Evolutionary conservation across 2,329 filamentous ascomycete genomes (phyloP), one percentile per base, ranked within the genome.

Genomic region (Aspergillus pseudoglaucus): DNA sequence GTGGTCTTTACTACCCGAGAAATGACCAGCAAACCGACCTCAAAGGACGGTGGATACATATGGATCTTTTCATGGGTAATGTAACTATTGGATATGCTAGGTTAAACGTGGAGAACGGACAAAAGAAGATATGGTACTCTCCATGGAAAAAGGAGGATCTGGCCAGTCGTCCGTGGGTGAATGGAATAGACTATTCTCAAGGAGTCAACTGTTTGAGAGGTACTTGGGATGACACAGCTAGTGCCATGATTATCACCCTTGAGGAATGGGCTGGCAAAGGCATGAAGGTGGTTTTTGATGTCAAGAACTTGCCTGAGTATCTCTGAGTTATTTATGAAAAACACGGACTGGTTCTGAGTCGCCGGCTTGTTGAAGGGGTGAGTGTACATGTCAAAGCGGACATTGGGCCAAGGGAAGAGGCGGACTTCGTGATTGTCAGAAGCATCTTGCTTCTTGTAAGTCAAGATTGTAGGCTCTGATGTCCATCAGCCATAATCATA

Each of bases 1-100:
- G 22, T 6, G 22, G 22, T 22, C 22, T 22, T 22, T 22, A 22
- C 22, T 22, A 22, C 22, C 22, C 22, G 4, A 22, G 22, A 22
- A 22, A 22, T 22, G 22, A 22, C 22, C 22, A 22, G 22, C 22
- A 22, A 22, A 22, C 22, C 22, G 22, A 22, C 22, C 22, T 22
- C 22, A 5, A 22, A 22, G 22, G 22, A 22, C 22, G 22, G 22
- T 22, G 6, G 22, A 22, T 22, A 5, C 22, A 48, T 17, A 49
- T 69, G 47, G 67, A 71, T 22, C 65, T 67, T 0, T 68, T 64
- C 17, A 56, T 65, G 0, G 65, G 70, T 0, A 71, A 72, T 47
- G 59, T 60, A 1, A 60, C 53, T 0, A 62, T 72, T 47, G 67
- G 59, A 1, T 72, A 72, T 41, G 59, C 59, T 4, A 52, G 67